Percentiles rank a stretch among this genome's conserved stretches.
phyloP scores from a whole-genome alignment of 306 rosid genomes.

The Ormosia emarginata region DNA sequence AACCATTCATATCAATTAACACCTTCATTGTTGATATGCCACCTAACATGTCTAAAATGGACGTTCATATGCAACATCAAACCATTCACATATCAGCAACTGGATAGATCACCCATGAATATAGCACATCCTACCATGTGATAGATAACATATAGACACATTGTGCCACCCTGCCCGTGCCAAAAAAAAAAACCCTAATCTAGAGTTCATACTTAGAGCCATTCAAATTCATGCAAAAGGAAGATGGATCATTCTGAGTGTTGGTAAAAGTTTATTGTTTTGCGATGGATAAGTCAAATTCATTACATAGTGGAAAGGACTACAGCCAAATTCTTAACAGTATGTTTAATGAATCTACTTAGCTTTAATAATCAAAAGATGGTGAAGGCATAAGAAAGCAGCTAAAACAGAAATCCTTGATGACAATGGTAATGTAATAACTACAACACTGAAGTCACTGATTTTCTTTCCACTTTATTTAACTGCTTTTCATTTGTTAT shows the following conservation, averaged over 20 bases:
- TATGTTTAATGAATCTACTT: background rate
- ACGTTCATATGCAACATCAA: background rate
- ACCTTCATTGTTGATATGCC: background rate
- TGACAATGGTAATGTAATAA: background rate
- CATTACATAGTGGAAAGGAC: background rate
- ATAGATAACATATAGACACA: background rate
- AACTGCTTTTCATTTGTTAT: background rate
- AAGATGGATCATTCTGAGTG: background rate
- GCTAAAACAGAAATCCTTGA: background rate
- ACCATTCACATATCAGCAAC: background rate
- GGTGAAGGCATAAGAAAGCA: background rate
- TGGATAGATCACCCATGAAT: background rate
- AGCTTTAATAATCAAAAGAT: background rate
- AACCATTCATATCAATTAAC: background rate
- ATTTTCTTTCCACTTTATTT: background rate
- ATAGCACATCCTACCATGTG: background rate
- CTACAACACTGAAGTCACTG: background rate
- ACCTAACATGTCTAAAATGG: background rate
- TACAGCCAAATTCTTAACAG: background rate
- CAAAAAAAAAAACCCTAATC: background rate
- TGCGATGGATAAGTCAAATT: background rate
- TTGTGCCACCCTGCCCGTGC: background rate
- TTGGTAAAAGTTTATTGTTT: background rate
- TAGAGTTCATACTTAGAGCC: background rate
- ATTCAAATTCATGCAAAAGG: background rate